Evolutionary conservation across 75 land plant genomes (phyloP), one percentile per base, ranked within the genome.

Genomic region (Isoetes taiwanensis): DNA sequence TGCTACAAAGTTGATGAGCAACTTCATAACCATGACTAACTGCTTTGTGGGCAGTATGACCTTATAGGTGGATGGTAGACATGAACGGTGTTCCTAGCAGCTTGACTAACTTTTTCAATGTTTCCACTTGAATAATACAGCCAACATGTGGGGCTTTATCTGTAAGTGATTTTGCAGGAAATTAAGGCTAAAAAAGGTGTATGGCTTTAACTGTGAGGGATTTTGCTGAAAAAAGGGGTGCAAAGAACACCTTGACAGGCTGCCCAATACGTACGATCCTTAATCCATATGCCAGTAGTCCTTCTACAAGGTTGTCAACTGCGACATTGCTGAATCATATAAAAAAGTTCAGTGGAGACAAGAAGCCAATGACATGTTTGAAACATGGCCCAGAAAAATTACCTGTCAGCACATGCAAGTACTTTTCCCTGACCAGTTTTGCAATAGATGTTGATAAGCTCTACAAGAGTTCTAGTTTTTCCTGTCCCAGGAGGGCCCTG

Each of bases 401-500:
- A 71, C 74, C 74, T 71, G 52, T 71, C 74, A 53, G 74, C 74
- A 57, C 68, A 71, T 14, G 74, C 74, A 50, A 71, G 63, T 30
- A 71, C 74, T 65, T 65, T 68, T n/a, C 62, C 63, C 54, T 59
- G 69, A 26, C 69, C 56, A 28, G 28, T 30, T 21, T 52, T 34
- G 59, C 74, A 71, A 28, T 56, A 64, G 41, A 64, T 38, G 31
- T 56, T 38, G 33, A 71, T 56, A 42, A 58, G 38, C 23, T 64
- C 46, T 32, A 67, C 61, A 20, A 71, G 54, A 20, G 74, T 71
- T 35, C 56, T 33, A 25, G 74, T 71, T 42, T 71, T 71, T 23
- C 74, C 74, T 32, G 74, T 71, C 21, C 74, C 74, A 25, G 74
- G 74, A 19, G 74, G 74, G 0, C 74, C 74, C 54, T 71, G 74